Evolutionary conservation across 2,329 filamentous ascomycete species (phyloP), one percentile per base, ranked within the genome.

Genomic region (Aspergillus sp.): DNA sequence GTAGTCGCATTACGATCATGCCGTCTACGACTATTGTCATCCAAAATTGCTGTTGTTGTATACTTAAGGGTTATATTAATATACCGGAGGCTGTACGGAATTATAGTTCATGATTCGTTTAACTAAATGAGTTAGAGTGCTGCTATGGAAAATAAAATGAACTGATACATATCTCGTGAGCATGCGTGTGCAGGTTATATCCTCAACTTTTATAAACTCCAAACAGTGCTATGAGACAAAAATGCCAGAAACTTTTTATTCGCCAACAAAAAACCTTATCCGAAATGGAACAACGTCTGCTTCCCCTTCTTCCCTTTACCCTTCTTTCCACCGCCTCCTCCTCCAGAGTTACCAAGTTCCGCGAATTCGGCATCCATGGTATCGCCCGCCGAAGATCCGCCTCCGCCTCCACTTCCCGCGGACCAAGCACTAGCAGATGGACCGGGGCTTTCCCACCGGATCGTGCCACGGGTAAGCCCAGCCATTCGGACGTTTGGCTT

Each of bases 401-500:
- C 19, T 19, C 19, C 19, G 19, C 19, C 19, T 5, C 54, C 54
- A 27, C 54, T 47, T 2, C 58, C 57, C 3, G 61, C 54, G 5
- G 52, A 44, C 72, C 72, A 74, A 6, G 69, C 63, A 52, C 64
- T 70, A 1, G 54, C 54, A 5, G 59, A 55, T 9, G 58, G 59
- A 19, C 65, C 64, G 5, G 62, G 63, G n/a, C 68, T 62, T 19
- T 70, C 64, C 68, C 71, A 72, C n/a, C 70, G 64, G 7, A 70
- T 67, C 5, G 67, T 71, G 2, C 71, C 72, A 4, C 71, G 68
- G 2, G 72, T 73, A 42, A 72, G 66, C 5, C 72, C 72, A 0
- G 70, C 63, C 66, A 73, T 74, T 38, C 77, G 74, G 32, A 74
- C 77, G 36, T 75, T 79, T 3, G 80, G 79, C 57, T 82, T 96